Conservation (phyloP, 345 rosid species). For the Atalantia buxifolia region DNA sequence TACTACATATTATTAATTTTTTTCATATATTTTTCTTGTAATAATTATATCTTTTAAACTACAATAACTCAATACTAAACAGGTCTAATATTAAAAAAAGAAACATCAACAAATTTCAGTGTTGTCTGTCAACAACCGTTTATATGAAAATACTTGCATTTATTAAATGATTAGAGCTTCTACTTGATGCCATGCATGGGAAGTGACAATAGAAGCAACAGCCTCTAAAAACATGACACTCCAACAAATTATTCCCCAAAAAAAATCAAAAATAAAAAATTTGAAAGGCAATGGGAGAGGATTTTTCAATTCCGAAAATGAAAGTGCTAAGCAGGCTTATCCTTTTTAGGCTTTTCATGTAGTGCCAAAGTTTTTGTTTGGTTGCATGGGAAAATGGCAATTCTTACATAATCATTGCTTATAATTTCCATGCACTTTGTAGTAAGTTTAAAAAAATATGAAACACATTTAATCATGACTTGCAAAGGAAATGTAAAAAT, state of each 20-base stretch:
- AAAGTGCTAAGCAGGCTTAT: not conserved
- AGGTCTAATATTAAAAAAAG: too few species aligned
- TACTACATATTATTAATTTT: too few species aligned
- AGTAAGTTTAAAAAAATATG: not conserved
- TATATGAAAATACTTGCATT: too few species aligned
- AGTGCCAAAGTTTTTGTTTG: not conserved
- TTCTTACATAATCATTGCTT: not conserved
- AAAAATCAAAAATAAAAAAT: not conserved
- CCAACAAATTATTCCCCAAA: not conserved
- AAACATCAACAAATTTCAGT: too few species aligned
- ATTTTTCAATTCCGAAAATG: not conserved
- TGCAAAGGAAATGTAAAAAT: not conserved
- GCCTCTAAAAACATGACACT: not conserved
- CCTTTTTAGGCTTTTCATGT: not conserved
- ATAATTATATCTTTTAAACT: too few species aligned
- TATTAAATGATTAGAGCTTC: not conserved
- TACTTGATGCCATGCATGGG: not conserved
- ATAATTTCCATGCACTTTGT: not conserved
- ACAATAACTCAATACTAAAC: accelerated
- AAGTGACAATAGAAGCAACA: not conserved
- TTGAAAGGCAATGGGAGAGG: not conserved
- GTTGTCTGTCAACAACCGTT: too few species aligned
- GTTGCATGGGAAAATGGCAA: not conserved
- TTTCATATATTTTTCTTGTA: too few species aligned
- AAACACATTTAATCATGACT: not conserved